Evolutionary conservation across 257 asterid species (phyloP), one percentile per base, ranked within the genome.

Genomic region (Dorcoceras hygrometricum): DNA sequence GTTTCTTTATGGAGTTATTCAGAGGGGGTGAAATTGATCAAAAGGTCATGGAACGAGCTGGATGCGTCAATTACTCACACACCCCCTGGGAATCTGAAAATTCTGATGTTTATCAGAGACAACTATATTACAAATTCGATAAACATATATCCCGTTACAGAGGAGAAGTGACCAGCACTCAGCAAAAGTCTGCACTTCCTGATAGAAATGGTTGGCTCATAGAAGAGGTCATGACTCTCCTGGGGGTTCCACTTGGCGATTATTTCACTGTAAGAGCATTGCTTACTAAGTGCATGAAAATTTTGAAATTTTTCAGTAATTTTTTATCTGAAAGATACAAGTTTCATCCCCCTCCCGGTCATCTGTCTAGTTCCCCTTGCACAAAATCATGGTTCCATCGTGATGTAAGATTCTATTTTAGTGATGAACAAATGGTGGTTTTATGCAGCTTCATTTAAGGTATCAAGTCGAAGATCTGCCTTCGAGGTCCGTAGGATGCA

Each of bases 101-200:
- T 74, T 81, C 83, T 3, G 95, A 94, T 23, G 96, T 87, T 48
- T 73, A 82, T 70, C 98, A 87, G 79, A 85, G 99, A 71, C 96
- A 90, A 65, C 89, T 90, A 29, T 87, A 87, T 55, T 90, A 94
- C 84, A 90, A 90, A 70, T 90, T 90, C 57, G 96, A 90, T 56
- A 88, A 83, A 73, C 81, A 75, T 6, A 77, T 94, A 46, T 94
- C 97, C 8, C 92, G 89, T 57, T 90, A 85, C 46, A 72, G 95
- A 72, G 99, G 96, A 77, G 98, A 88, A 78, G 96, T 90, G 60
- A 94, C 97, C 0, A 90, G 99, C 93, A 89, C 95, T 48, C 99
- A 94, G 78, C 97, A 90, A 59, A 90, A 79, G 62, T 85, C 98
- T 56, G 83, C 84, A 19, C 89, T 84, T 59, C 54, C 84, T 31